These are phyloP conservation scores for Larix sibirica DNA, from an alignment of 83 land plant species.

Conservation along the genomic window DNA sequence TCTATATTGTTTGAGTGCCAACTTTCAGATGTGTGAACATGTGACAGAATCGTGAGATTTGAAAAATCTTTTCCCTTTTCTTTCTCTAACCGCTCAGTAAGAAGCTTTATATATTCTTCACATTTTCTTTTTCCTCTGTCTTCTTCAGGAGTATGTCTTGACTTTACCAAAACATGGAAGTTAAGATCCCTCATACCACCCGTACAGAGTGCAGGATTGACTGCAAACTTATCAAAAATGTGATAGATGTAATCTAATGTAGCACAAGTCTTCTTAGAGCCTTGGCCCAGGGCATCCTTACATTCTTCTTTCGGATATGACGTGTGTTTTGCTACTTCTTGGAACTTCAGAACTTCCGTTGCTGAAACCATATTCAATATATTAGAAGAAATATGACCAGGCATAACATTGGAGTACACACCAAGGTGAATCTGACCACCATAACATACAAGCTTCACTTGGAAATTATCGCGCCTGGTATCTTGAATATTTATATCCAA, in stretches of 20 bases:
- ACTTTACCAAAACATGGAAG: not conserved
- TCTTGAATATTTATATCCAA: not conserved
- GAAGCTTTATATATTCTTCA: conserved; percentile 5
- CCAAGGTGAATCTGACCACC: not conserved
- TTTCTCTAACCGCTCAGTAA: not conserved
- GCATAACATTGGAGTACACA: not conserved
- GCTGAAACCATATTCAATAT: not conserved
- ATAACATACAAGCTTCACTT: not conserved
- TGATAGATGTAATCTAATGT: conserved; percentile 3
- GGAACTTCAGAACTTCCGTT: not conserved
- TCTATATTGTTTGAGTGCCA: not conserved
- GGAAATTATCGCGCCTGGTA: not conserved
- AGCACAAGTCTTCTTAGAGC: not conserved
- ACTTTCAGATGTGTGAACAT: not conserved
- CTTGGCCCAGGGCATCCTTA: not conserved
- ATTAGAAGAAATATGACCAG: not conserved
- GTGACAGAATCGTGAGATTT: not conserved
- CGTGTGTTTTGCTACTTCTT: not conserved
- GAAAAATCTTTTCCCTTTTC: conserved; percentile 25
- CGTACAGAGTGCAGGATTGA: not conserved
- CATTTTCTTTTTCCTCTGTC: not conserved
- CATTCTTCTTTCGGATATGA: not conserved
- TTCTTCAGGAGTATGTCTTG: not conserved
- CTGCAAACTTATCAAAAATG: conserved; percentile 5
- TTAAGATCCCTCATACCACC: not conserved